Evolutionary conservation across 441 rosid genomes (phyloP).

Genomic region (Syzygium malaccense): DNA sequence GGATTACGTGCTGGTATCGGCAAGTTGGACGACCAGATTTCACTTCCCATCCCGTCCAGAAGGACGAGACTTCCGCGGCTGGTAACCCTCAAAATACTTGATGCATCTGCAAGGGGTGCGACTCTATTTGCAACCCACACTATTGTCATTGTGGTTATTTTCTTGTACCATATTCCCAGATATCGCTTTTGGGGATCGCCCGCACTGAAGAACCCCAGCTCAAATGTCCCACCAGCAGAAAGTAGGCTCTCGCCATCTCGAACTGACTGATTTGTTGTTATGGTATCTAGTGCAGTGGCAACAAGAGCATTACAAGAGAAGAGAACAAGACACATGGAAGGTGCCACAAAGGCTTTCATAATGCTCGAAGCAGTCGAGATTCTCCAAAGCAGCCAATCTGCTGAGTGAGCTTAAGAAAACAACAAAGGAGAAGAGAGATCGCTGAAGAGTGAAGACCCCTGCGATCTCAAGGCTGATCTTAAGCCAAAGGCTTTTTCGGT

Average conservation of each 20-base stretch:
- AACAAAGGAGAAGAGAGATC: background rate
- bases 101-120: background rate
- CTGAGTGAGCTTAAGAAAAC: background rate
- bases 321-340: background rate
- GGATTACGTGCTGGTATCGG: background rate
- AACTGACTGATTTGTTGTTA: background rate
- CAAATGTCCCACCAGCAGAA: slow-evolving; percentile 10
- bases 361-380: background rate
- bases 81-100: background rate
- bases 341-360: background rate
- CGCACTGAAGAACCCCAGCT: slow-evolving; percentile 23
- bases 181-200: background rate
- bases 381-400: background rate
- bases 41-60: fast-evolving
- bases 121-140: slow-evolving; percentile 12
- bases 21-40: background rate
- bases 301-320: background rate
- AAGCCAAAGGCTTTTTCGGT: background rate
- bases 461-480: background rate
- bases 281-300: background rate
- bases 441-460: background rate
- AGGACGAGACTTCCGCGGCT: background rate
- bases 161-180: slow-evolving; percentile 9
- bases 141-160: background rate
- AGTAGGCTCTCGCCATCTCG: slow-evolving; percentile 1